Evolutionary conservation across 2,329 filamentous ascomycete genomes (phyloP).

Genomic region (Xylaria sp.): DNA sequence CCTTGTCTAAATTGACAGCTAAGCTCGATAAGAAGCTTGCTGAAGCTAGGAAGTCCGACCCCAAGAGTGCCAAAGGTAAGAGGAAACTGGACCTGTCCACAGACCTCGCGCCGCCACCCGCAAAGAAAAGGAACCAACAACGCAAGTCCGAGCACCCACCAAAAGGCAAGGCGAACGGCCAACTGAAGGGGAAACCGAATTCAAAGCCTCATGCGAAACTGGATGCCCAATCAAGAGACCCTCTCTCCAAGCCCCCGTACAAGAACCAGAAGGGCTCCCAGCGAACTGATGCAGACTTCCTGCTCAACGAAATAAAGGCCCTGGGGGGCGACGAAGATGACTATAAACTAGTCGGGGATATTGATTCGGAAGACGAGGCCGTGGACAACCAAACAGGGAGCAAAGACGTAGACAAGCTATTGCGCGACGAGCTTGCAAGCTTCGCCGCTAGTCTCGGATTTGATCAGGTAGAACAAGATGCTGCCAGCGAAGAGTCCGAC

Average conservation of each 20-base stretch:
- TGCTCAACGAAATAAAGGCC: constrained; percentile 72
- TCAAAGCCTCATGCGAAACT: constrained; percentile 36
- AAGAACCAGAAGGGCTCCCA: constrained; percentile 27
- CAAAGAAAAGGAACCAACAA: constrained; percentile 43
- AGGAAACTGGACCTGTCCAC: constrained; percentile 57
- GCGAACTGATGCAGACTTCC: constrained; percentile 48
- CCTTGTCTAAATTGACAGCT: constrained; percentile 64
- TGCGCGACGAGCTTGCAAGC: constrained; percentile 62
- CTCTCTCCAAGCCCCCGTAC: constrained; percentile 13
- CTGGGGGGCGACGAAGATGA: constrained; percentile 74
- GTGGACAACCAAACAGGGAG: constrained; percentile 47
- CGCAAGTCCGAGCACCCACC: constrained; percentile 23
- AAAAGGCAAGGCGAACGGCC: constrained; percentile 40
- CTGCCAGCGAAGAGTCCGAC: constrained; percentile 51
- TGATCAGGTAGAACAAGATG: constrained; percentile 54
- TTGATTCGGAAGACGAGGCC: constrained; percentile 62
- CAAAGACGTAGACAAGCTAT: constrained; percentile 56
- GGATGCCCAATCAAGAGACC: constrained; percentile 25
- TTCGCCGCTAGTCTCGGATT: constrained; percentile 64
- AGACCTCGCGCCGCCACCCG: constrained; percentile 40
- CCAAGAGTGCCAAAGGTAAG: constrained; percentile 45
- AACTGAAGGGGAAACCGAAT: constrained; percentile 45
- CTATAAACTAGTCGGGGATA: constrained; percentile 67
- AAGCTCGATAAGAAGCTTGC: constrained; percentile 66
- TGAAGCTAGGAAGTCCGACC: constrained; percentile 47